Base-by-base conservation (phyloP, 805 yeast genomes). In the Saccharomycopsis fibuligera region DNA sequence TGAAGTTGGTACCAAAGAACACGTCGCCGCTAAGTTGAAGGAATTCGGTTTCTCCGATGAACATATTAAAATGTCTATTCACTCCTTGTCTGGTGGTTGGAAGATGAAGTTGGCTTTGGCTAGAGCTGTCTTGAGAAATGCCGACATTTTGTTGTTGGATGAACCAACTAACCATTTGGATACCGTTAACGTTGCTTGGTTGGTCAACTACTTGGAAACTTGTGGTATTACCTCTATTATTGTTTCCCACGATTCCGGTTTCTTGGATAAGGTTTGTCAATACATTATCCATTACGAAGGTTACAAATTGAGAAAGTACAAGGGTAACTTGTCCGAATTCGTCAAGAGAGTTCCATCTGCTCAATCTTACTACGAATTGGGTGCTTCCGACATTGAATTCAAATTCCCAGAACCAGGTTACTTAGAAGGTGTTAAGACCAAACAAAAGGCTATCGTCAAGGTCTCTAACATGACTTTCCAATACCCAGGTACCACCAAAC, bases 91-190 rank as follows among this genome's bases (percentile, higher is more conserved):
- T 68, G 99, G 99, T 84, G 99, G 99, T 83, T 91, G 99, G 99
- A 93, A 93, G 84, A 91, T 91, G 99, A 93, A 93, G 78, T 83
- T 91, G 73, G 98, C 98, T 69, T 81, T 91, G 67, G 98, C 99
- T 64, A 88, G 97, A 78, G 99, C 99, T 68, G 97, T 91, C 67
- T 83, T 91, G 76, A 87, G 86, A 81, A 90, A 90, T 76, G 98
- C 99, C 67, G 96, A 87, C 74, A 93, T 91, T 69, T 79, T 91
- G 73, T 79, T 91, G 74, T 84, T 91, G 73, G 99, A 91, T 80
- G 99, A 91, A 82, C 99, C 99, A 77, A 91, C 99, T 69, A 91
- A 91, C 86, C 99, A 93, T 81, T 86, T 93, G 86, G 99, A 93
- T 78, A 90, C 96, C 65, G 97, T 90, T 66, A 93, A 93, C 77